Conservation (phyloP, 1,139 yeast genomes). For the Maudiozyma humilis region DNA sequence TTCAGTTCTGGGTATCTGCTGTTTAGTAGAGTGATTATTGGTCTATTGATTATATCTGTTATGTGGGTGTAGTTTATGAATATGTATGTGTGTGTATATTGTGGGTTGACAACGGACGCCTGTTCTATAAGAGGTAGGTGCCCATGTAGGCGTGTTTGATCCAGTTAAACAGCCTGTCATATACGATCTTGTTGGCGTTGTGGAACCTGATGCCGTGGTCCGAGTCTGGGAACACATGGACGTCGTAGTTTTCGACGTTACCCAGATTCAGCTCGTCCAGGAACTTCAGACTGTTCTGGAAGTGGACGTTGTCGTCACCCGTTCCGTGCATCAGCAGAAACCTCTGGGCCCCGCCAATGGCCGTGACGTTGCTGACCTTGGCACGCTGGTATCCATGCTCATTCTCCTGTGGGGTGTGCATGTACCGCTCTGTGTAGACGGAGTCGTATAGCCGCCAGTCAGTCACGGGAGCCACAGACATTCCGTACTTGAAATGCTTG, state of each 20-base stretch:
- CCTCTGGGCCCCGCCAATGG: conserved; percentile 42
- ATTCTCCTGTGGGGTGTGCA: conserved; percentile 62
- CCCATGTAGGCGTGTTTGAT: conserved; percentile 47
- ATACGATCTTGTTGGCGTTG: conserved; percentile 59
- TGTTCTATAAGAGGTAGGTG: conserved; percentile 25
- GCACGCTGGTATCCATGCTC: conserved; percentile 48
- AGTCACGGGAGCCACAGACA: conserved; percentile 76
- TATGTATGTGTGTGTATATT: neutral
- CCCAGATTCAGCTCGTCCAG: conserved; percentile 53
- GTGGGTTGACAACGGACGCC: neutral
- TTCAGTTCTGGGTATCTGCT: neutral
- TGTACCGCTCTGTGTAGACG: conserved; percentile 69
- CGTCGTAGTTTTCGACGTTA: conserved; percentile 59
- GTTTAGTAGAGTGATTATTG: neutral
- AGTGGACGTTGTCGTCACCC: conserved; percentile 77
- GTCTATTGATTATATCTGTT: too few species aligned
- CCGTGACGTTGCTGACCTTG: conserved; percentile 43
- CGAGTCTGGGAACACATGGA: conserved; percentile 71
- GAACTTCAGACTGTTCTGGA: conserved; percentile 60
- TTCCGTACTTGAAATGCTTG: conserved; percentile 57
- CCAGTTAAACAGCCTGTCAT: conserved; percentile 57
- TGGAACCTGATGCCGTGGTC: conserved; percentile 66
- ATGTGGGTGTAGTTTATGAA: neutral
- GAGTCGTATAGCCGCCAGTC: conserved; percentile 71
- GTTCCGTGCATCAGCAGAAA: conserved; percentile 71